phyloP scores from a whole-genome alignment of 352 stramenopile species.

The Stramenopiles sp. region DNA sequence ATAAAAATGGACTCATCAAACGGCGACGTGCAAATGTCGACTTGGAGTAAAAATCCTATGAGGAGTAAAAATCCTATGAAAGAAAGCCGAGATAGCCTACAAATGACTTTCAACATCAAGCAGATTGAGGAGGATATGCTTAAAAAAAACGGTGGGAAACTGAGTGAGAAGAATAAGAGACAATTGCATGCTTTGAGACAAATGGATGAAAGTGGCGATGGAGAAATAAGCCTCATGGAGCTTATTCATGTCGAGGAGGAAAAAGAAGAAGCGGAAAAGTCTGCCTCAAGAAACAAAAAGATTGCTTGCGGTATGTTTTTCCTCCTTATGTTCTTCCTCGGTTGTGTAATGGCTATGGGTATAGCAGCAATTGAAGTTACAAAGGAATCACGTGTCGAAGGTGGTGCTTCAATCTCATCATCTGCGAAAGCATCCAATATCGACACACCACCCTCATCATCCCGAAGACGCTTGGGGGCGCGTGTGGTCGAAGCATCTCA shows the following conservation, averaged over 20 bases:
- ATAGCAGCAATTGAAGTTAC: neutral
- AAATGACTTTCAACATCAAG: neutral
- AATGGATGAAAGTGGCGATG: neutral
- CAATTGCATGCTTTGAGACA: neutral
- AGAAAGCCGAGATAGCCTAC: no score
- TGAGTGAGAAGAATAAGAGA: neutral
- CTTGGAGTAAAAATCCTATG: no score
- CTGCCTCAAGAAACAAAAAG: neutral
- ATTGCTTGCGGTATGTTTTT: neutral
- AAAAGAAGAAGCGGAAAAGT: neutral
- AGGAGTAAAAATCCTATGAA: no score
- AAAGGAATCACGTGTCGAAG: neutral
- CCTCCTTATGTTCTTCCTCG: neutral
- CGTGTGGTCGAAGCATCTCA: no score
- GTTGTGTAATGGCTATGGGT: neutral
- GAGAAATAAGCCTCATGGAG: neutral
- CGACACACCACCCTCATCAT: no score
- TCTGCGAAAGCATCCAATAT: no score
- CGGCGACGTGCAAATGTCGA: no score
- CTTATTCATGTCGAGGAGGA: neutral
- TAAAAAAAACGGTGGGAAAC: neutral
- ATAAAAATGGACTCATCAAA: no score
- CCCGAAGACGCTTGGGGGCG: no score
- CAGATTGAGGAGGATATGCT: neutral
- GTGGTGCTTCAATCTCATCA: neutral